Evolutionary conservation across 1,284 basidiomycete species (phyloP), one percentile per base, ranked within the genome.

Genomic region (Paramarasmius palmivorus): DNA sequence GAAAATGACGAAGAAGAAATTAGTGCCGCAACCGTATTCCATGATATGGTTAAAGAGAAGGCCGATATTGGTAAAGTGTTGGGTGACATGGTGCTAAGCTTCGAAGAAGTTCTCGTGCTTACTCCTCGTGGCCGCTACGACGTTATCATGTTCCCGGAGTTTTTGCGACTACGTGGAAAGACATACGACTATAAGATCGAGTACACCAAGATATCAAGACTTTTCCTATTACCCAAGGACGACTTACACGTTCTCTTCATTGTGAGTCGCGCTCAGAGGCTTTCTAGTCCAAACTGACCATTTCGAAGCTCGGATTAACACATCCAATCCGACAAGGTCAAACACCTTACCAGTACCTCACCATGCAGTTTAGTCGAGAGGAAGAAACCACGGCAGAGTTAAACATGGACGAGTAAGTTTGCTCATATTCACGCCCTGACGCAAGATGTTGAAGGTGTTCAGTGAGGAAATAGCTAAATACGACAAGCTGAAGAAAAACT

Each of bases 161-260:
- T 96, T 73, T 72, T 99, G 64, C 88, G 97, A 39, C 75, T 99
- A 29, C 89, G 95, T 38, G 97, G 97, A 57, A 98, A 98, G 76
- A 98, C 94, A 2, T 99, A 99, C 74, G 97, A 99, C 73, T 99
- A 99, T 82, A 97, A 98, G 73, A 93, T 99, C 55, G 81, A 93
- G 25, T 98, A 96, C 73, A 82, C 83, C 39, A 93, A 90, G 59
- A 95, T 99, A 62, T 89, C 92, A 42, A 84, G 86, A 58, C 76
- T 99, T 20, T 99, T 99, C 81, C 79, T 99, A 19, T 77, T 99
- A 3, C 97, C 97, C 29, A 96, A 97, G 68, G 97, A 99, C 69
- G 97, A 99, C 61, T 85, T 94, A 52, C 97, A 98, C 68, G 90
- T 98, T 40, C 80, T 98, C 59, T 95, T 99, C 66, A 95, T 98